Base-by-base conservation (phyloP, 1,284 basidiomycete genomes). In the Ustilago trichophora region DNA sequence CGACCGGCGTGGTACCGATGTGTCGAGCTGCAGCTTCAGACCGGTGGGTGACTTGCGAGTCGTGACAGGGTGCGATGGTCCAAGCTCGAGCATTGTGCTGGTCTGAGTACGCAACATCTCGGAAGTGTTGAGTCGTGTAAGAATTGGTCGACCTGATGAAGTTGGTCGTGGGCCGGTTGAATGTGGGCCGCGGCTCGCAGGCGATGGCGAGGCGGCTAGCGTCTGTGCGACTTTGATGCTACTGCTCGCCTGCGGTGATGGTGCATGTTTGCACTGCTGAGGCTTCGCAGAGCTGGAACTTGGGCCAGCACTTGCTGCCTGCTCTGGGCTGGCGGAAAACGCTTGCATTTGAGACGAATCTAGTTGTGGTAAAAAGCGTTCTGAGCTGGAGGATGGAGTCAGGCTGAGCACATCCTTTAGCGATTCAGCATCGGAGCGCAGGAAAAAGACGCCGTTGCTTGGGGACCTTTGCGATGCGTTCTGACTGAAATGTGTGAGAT, bases 91-190 rank as follows among this genome's bases (percentile, higher is more conserved):
- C 13, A 42, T 34, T 22, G 44, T 44, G 38, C 10, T 43, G 13
- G 53, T 56, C 27, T 52, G 54, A 7, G 51, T 59, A 11, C 53
- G 58, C 35, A 69, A 18, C 31, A 67, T 54, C 48, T 74, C 72
- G 26, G 72, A 74, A 8, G 69, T 74, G 41, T 74, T 72, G 31
- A 74, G 52, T 13, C 72, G 60, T 1, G 69, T 47, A 6, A 74
- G 53, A 3, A 44, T 58, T 2, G 72, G 72, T 18, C 72, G 22
- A 5, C 40, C 29, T 1, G 54, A 42, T 9, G 50, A 59, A 11
- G 45, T 22, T n/a, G 56, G 36, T 21, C 27, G 41, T 9, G 33
- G 11, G 6, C 29, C 24, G 6, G 16, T 6, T 8, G 49, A 21
- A 3, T 44, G 35, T 12, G 40, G 13, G 18, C 4, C 12, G 29